A percentile compares a stretch with the other conserved stretches of the same genome.
phyloP scores from a whole-genome alignment of 2,329 filamentous ascomycete species.

The Coleophoma cylindrospora region DNA sequence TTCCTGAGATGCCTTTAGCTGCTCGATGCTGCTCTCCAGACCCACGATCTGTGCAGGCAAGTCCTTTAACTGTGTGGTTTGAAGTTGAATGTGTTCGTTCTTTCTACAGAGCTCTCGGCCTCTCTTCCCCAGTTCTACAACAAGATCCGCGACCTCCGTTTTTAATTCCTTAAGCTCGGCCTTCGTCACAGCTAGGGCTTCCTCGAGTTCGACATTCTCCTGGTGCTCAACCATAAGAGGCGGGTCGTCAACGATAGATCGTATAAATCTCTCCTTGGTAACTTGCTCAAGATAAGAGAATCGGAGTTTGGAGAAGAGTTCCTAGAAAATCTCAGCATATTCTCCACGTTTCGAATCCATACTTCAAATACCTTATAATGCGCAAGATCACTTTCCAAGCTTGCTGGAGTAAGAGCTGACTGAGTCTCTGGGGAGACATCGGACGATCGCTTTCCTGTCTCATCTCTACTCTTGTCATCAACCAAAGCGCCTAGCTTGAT shows the following conservation, averaged over 20 bases:
- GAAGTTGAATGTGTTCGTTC: slow-evolving; percentile 44
- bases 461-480: slow-evolving; percentile 42
- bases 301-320: slow-evolving; percentile 91
- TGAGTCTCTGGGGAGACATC: slow-evolving; percentile 66
- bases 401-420: slow-evolving; percentile 59
- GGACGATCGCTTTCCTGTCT: slow-evolving; percentile 52
- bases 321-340: slow-evolving; percentile 34
- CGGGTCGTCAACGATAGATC: slow-evolving; percentile 84
- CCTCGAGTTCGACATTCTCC: slow-evolving; percentile 77
- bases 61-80: slow-evolving; percentile 43
- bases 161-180: slow-evolving; percentile 75
- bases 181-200: slow-evolving; percentile 66
- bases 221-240: slow-evolving; percentile 77
- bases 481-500: slow-evolving; percentile 74
- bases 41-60: slow-evolving; percentile 44
- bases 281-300: slow-evolving; percentile 98
- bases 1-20: slow-evolving; percentile 37
- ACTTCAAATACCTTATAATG: slow-evolving; percentile 66
- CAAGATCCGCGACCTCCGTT: slow-evolving; percentile 68
- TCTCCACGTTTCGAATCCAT: too few species aligned
- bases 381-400: slow-evolving; percentile 74
- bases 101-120: slow-evolving; percentile 52
- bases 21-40: slow-evolving; percentile 42
- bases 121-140: slow-evolving; percentile 64
- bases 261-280: slow-evolving; percentile 96